Evolutionary conservation across 2,329 filamentous ascomycete species (phyloP).

Genomic region (Trichophyton verrucosum): DNA sequence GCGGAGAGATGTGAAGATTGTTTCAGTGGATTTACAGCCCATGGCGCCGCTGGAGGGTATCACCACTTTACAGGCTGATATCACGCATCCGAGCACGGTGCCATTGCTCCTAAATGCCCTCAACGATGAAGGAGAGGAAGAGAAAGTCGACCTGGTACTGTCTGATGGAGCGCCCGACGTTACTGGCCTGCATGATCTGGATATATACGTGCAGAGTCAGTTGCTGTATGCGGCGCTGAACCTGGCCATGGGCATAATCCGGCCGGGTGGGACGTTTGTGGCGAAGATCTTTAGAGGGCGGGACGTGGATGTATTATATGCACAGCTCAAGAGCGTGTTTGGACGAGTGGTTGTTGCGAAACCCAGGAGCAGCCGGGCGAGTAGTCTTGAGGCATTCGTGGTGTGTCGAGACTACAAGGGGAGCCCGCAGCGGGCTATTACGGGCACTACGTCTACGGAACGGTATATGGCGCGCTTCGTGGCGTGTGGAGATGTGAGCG

Average conservation of each 20-base stretch:
- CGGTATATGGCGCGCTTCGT: slow-evolving; percentile 92
- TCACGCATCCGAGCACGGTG: slow-evolving; percentile 91
- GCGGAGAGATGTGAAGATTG: slow-evolving; percentile 72
- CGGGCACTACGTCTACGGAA: slow-evolving; percentile 3
- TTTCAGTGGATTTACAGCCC: slow-evolving; percentile 88
- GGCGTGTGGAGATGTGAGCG: slow-evolving; percentile 89
- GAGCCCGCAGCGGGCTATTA: neutral
- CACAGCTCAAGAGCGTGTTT: slow-evolving; percentile 87
- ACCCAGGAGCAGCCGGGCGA: slow-evolving; percentile 85
- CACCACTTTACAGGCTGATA: slow-evolving; percentile 83
- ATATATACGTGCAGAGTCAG: slow-evolving; percentile 96
- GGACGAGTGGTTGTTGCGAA: slow-evolving; percentile 80
- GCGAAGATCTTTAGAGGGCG: slow-evolving; percentile 94
- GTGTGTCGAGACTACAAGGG: slow-evolving; percentile 80
- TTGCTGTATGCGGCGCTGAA: slow-evolving; percentile 89
- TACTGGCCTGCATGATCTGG: slow-evolving; percentile 88
- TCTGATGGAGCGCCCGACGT: slow-evolving; percentile 95
- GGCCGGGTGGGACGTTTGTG: slow-evolving; percentile 88
- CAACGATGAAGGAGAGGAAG: slow-evolving; percentile 47
- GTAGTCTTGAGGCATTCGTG: slow-evolving; percentile 92
- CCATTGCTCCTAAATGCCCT: slow-evolving; percentile 76
- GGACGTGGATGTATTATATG: slow-evolving; percentile 91
- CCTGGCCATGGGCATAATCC: slow-evolving; percentile 80
- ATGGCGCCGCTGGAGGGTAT: slow-evolving; percentile 92
- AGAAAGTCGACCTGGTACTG: slow-evolving; percentile 73